A percentile compares a stretch with the other conserved stretches of the same genome.
These are phyloP conservation scores for Leccinum truebloodii DNA, from an alignment of 768 basidiomycete species.

Conservation along the genomic window DNA sequence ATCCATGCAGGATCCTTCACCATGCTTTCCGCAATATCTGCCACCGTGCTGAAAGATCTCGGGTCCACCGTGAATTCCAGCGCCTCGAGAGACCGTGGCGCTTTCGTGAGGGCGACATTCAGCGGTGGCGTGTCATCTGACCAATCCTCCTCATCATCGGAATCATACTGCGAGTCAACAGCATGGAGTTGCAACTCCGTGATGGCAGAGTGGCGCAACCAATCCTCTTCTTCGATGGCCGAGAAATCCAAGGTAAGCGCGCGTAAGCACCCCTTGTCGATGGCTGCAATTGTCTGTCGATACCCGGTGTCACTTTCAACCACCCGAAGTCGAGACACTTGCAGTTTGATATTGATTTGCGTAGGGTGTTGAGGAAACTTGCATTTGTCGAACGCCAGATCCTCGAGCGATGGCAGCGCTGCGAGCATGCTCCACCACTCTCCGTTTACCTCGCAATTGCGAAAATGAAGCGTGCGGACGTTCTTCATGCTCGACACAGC, in stretches of 20 bases:
- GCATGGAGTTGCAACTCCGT: not conserved
- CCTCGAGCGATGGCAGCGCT: not conserved
- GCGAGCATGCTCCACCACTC: not conserved
- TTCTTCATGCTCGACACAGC: not conserved
- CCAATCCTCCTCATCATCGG: too few species aligned
- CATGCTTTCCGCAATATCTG: not conserved
- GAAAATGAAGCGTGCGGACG: not conserved
- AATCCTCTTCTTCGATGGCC: not conserved
- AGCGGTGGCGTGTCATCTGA: not conserved
- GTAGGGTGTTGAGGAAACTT: not conserved
- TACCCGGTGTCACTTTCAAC: not conserved
- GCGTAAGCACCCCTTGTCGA: not conserved
- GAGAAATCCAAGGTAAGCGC: not conserved
- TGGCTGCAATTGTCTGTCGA: not conserved
- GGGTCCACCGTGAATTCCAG: not conserved
- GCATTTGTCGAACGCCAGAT: not conserved
- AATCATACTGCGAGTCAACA: not conserved
- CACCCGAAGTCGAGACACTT: not conserved
- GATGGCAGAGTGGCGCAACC: not conserved
- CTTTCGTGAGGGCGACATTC: not conserved
- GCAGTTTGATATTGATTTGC: not conserved
- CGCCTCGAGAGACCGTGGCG: not conserved
- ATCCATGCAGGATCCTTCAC: not conserved
- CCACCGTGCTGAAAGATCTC: not conserved
- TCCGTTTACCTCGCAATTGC: not conserved